Evolutionary conservation across 805 yeast species (phyloP).

Genomic region (Candida taoyuanica): DNA sequence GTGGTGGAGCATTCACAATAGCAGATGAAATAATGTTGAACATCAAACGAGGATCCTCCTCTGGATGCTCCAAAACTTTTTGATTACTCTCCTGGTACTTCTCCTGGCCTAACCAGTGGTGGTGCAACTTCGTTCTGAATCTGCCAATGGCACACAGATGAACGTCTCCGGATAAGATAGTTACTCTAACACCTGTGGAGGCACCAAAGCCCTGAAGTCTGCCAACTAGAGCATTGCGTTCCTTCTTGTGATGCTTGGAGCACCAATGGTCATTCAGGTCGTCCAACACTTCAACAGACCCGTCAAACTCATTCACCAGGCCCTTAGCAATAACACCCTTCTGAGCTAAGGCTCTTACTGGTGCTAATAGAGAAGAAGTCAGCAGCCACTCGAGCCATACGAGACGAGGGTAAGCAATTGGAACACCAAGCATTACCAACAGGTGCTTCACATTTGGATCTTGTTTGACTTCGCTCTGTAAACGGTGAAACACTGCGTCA

Average conservation of each 20-base stretch:
- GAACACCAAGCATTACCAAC: constrained; percentile 84
- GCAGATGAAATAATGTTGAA: constrained; percentile 88
- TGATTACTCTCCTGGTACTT: constrained; percentile 35
- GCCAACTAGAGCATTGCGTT: constrained; percentile 67
- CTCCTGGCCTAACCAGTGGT: constrained; percentile 33
- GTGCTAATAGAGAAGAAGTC: constrained; percentile 55
- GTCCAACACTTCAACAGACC: constrained; percentile 84
- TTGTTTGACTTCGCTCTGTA: constrained; percentile 47
- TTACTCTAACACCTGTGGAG: constrained; percentile 59
- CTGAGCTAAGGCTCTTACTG: constrained; percentile 56
- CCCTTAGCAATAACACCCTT: constrained; percentile 65
- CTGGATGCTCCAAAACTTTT: constrained; percentile 45
- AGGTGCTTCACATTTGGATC: constrained; percentile 65
- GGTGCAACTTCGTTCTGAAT: constrained; percentile 53
- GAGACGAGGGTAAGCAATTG: constrained; percentile 89
- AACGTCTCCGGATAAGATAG: constrained; percentile 90
- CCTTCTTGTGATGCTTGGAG: constrained; percentile 77
- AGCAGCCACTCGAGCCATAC: constrained; percentile 85
- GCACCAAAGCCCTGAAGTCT: constrained; percentile 65
- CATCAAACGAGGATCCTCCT: constrained; percentile 68
- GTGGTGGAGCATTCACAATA: constrained; percentile 90
- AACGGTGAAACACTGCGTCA: constrained; percentile 51
- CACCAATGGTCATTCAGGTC: constrained; percentile 98
- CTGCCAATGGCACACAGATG: constrained; percentile 85
- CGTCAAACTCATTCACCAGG: constrained; percentile 87